Percentiles rank a stretch among this genome's conserved stretches.
phyloP scores from a whole-genome alignment of 2,329 filamentous ascomycete species.

The Penicillium sp. region DNA sequence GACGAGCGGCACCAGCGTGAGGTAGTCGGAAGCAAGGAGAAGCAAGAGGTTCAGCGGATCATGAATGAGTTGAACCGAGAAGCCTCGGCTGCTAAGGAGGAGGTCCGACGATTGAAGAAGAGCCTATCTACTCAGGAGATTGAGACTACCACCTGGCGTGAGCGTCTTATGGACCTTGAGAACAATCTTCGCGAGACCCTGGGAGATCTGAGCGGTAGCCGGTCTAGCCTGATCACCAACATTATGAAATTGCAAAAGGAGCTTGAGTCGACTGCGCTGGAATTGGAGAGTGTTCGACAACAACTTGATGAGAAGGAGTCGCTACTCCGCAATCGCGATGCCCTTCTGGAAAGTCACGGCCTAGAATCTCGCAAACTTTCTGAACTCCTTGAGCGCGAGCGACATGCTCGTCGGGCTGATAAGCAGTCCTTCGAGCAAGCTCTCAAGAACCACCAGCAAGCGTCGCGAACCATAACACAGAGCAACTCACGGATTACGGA shows the following conservation, averaged over 20 bases:
- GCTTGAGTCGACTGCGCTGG: slow-evolving; percentile 80
- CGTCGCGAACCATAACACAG: slow-evolving; percentile 81
- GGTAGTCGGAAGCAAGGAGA: slow-evolving; percentile 83
- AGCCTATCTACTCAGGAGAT: slow-evolving; percentile 81
- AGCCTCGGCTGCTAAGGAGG: slow-evolving; percentile 80
- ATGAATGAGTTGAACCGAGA: slow-evolving; percentile 92
- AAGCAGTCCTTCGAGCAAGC: slow-evolving; percentile 87
- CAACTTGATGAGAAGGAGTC: slow-evolving; percentile 88
- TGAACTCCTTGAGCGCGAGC: slow-evolving; percentile 90
- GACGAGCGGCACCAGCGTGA: slow-evolving; percentile 87
- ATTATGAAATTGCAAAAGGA: slow-evolving; percentile 88
- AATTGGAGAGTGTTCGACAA: slow-evolving; percentile 78
- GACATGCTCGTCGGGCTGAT: slow-evolving; percentile 81
- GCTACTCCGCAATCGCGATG: slow-evolving; percentile 86
- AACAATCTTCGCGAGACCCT: slow-evolving; percentile 84
- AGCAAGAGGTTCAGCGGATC: slow-evolving; percentile 92
- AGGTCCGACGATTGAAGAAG: slow-evolving; percentile 80
- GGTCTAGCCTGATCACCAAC: slow-evolving; percentile 82
- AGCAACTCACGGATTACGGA: slow-evolving; percentile 86
- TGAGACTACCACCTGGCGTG: slow-evolving; percentile 89
- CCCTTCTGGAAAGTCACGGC: slow-evolving; percentile 83
- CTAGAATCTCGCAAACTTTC: slow-evolving; percentile 84
- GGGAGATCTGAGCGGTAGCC: slow-evolving; percentile 84
- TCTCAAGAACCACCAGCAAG: slow-evolving; percentile 84
- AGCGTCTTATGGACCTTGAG: slow-evolving; percentile 87